Base-by-base conservation (phyloP, 768 basidiomycete genomes). In the Russula olivacea region DNA sequence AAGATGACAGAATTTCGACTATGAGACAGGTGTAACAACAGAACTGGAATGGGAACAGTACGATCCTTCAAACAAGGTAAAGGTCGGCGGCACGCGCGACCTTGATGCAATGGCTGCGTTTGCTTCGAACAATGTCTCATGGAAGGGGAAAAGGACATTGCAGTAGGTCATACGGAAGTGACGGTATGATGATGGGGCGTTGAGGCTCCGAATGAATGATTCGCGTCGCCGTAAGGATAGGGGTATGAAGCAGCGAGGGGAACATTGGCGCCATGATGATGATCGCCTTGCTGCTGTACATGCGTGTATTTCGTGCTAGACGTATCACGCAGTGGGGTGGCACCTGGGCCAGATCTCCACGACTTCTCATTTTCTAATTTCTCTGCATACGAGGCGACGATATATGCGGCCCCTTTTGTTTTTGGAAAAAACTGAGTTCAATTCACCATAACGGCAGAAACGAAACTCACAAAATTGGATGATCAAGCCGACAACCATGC, bases 361-460 rank as follows among this genome's bases (percentile, higher is more conserved):
- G 49, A 19, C 17, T 54, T 12, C 50, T 66, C 58, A 1, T 28
- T n/a, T 9, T 12, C 23, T 3, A 66, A 52, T 59, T 54, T 57
- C n/a, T 38, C 1, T 4, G 58, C 58, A 32, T 66, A 66, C 14
- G 53, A 56, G 3, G 63, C 40, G 28, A 65, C 58, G 59, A 66
- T 65, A 52, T 56, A 56, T 5, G 63, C 36, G 17, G 66, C 63
- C 63, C 66, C 66, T 66, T 43, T 15, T 9, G n/a, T 63, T 65
- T 41, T 15, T 3, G 40, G 7, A 34, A 32, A 14, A 21, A 28
- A 28, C 15, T 15, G n/a, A 43, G n/a, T n/a, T 11, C 43, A 21
- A 11, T 45, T 45, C 43, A 45, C n/a, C 11, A 45, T 8, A 21
- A 23, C 2, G 5, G 14, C 28, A 8, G 12, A 34, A 21, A 25